These are phyloP conservation scores for Rhodotorula sp. DNA, from an alignment of 1,284 basidiomycete genomes.

Conservation along the genomic window DNA sequence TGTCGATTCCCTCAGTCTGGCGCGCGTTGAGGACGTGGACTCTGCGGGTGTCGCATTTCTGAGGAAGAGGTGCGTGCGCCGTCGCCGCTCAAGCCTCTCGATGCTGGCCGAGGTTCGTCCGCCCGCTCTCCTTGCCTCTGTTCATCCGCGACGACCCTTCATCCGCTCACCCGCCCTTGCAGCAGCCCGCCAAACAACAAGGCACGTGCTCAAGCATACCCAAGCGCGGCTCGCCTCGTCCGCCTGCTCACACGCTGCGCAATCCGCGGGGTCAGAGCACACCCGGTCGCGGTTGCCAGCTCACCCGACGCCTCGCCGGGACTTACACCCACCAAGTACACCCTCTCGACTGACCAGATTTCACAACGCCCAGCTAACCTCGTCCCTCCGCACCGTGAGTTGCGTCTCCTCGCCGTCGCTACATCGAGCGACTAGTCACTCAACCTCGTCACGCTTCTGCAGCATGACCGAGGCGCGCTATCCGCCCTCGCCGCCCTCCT, in stretches of 20 bases:
- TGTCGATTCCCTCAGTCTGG: no score
- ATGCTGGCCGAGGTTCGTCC: background rate
- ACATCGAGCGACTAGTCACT: background rate
- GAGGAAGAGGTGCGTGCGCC: background rate
- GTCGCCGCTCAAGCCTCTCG: background rate
- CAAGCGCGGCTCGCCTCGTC: background rate
- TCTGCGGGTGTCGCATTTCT: background rate
- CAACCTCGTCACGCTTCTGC: background rate
- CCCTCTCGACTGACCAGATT: no score
- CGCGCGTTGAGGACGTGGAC: no score
- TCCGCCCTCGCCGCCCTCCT: conserved; percentile 16
- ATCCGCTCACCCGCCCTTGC: background rate
- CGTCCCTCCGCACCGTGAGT: background rate
- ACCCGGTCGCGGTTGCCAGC: no score
- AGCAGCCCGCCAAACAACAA: background rate
- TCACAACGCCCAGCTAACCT: no score
- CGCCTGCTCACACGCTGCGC: background rate
- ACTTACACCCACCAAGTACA: no score
- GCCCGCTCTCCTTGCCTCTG: background rate
- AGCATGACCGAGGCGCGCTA: background rate
- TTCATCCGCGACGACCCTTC: background rate
- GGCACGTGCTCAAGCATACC: no score
- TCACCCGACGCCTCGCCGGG: no score
- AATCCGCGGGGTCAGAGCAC: no score
- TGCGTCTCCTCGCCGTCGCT: background rate